These are phyloP conservation scores for Malus hybrid DNA, from an alignment of 331 rosid species.

Conservation along the genomic window DNA sequence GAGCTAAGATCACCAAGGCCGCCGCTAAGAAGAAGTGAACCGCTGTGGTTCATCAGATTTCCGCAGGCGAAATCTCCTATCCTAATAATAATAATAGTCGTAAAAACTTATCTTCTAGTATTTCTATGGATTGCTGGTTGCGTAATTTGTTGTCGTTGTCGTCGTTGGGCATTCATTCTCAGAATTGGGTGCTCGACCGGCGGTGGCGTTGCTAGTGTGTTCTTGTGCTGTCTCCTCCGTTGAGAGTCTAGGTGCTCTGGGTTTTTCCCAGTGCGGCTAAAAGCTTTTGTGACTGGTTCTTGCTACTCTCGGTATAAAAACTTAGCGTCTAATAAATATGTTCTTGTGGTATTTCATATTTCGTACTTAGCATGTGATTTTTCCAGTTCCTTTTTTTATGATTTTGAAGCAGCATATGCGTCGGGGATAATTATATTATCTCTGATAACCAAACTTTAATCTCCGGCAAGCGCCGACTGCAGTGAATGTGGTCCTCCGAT, in stretches of 20 bases:
- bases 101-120: not conserved
- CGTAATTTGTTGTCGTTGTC: not conserved
- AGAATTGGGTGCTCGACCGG: slow-evolving; percentile 38
- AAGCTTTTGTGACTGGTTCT: not conserved
- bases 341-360: too few relatives aligned
- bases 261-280: not conserved
- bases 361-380: not conserved
- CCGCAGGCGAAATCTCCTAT: not conserved
- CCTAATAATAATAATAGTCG: not conserved
- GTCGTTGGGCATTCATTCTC: not conserved
- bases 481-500: not conserved
- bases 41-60: not conserved
- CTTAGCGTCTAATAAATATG: not conserved
- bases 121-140: not conserved
- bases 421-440: not conserved
- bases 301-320: not conserved
- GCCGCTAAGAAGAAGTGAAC: slow-evolving; percentile 42
- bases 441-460: not conserved
- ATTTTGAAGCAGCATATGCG: not conserved
- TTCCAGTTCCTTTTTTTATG: not conserved
- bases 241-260: slow-evolving; percentile 1
- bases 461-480: not conserved
- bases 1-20: slow-evolving; percentile 28
- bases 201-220: slow-evolving; percentile 19
- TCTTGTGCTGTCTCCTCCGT: not conserved